A percentile compares a stretch with the other conserved stretches of the same genome.
phyloP scores from a whole-genome alignment of 495 filamentous ascomycete genomes.

The Podospora bellae-mahoneyi region DNA sequence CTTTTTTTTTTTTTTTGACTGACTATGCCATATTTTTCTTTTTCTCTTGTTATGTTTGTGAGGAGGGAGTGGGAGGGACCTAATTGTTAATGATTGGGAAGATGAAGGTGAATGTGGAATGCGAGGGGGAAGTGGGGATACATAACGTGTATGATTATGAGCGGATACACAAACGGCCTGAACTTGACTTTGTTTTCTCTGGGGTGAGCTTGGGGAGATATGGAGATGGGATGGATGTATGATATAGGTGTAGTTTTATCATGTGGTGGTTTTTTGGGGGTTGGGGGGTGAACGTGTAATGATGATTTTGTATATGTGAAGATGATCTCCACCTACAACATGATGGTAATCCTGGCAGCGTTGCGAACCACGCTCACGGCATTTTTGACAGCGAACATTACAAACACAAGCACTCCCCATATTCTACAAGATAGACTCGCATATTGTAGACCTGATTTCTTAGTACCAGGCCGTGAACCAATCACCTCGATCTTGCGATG shows the following conservation, averaged over 20 bases:
- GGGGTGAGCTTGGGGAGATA: not conserved
- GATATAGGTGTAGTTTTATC: not conserved
- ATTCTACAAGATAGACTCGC: not conserved
- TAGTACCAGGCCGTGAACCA: not conserved
- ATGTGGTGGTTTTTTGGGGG: not conserved
- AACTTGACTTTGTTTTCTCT: not conserved
- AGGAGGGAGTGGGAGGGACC: not conserved
- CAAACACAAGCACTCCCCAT: no score
- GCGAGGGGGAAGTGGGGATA: not conserved
- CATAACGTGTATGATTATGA: not conserved
- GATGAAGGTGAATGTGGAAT: not conserved
- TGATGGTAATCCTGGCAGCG: no score
- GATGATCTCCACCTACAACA: no score
- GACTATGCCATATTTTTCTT: not conserved
- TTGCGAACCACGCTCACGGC: no score
- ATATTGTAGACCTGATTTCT: no score
- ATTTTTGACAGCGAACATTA: no score
- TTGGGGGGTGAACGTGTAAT: not conserved
- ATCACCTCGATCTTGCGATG: not conserved
- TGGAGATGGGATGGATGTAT: not conserved
- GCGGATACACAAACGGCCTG: not conserved
- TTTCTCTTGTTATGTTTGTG: not conserved
- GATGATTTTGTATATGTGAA: not conserved
- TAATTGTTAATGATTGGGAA: not conserved
- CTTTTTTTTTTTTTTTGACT: conserved; percentile 3